Base-by-base conservation (phyloP, 768 basidiomycete species). In the Phylloporus sp. region DNA sequence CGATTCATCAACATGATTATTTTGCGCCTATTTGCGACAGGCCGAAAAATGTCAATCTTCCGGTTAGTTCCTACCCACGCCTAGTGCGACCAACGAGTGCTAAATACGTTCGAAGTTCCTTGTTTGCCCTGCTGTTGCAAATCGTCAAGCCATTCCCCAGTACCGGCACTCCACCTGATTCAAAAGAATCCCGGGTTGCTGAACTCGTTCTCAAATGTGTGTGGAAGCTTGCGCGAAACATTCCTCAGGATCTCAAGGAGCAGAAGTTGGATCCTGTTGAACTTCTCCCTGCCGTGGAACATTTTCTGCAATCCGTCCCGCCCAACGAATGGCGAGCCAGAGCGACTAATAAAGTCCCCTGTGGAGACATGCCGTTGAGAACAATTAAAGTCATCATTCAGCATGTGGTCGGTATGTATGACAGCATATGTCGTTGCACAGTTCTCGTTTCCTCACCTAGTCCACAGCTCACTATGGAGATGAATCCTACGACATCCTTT, bases 1-100 rank as follows among this genome's bases (percentile, higher is more conserved):
- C 82, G 90, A 40, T 98, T 96, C 67, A 94, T 99, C 69, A 99
- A 99, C 67, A 94, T 97, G 90, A 93, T 98, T 48, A 86, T 98
- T 51, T 72, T 99, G 47, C 85, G 94, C 26, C 65, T 96, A 44
- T 95, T 99, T 70, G 87, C 91, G 27, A 92, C 91, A 9, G 86
- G 88, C 14, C 76, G 91, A 53, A 77, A 88, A 47, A 92, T 92
- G 78, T 84, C 91, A 0, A 85, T 94, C 44, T 95, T 95, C 70
- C 77, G 89, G 93, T 93, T 42, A 60, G 84, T 57, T 17, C 21
- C 36, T 46, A 22, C 22, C 11, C 36, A 4, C 40, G 13, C 34
- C 41, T 17, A 26, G 8, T 18, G 21, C 36, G 21, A 34, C 17
- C 0, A 22, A 24, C 15, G 41, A 33, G 41, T 48, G 40, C 43